Evolutionary conservation across 257 asterid species (phyloP), one percentile per base, ranked within the genome.

Genomic region (Mitragyna speciosa): DNA sequence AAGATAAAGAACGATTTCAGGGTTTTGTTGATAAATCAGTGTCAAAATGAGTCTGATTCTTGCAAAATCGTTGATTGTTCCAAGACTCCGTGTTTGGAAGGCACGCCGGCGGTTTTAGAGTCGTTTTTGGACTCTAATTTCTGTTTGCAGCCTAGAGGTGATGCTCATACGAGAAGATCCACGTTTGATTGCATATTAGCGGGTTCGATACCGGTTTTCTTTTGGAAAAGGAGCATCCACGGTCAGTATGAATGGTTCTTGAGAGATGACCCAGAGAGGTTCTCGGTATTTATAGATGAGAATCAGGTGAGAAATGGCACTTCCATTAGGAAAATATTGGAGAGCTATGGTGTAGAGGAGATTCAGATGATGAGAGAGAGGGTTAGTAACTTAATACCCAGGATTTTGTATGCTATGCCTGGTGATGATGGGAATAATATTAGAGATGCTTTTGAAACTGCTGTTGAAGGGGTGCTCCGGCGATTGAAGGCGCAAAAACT

Each of bases 161-260:
- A 94, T n/a, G 89, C 91, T 12, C 85, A 43, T 41, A 94, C 98
- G 16, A 80, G 93, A 72, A 81, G 83, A 73, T 85, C 91, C n/a
- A 89, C 89, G 28, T 94, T 94, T 26, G 98, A 94, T n/a, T 94
- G 97, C 68, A 83, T 94, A 92, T 76, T 94, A 24, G 90, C 97
- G 5, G 98, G 98, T 49, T 85, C 98, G 0, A 88, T 94, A 11
- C 98, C 98, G 10, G 97, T 93, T 15, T 90, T 89, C 41, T 91
- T 93, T 86, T 56, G 80, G 86, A 86, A 86, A 75, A 83, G 88
- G 17, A 86, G 87, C 14, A 88, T 91, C 2, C 89, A 90, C 75
- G 93, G 86, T 22, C 98, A 93, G 87, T 88, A 92, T 43, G 93
- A 90, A 77, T 89, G 97, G 98, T 92, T 90, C 85, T 75, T 93